Percentiles rank a stretch among this genome's conserved stretches.
Conservation (phyloP, 306 rosid genomes). For the Hylodesmum podocarpum region DNA sequence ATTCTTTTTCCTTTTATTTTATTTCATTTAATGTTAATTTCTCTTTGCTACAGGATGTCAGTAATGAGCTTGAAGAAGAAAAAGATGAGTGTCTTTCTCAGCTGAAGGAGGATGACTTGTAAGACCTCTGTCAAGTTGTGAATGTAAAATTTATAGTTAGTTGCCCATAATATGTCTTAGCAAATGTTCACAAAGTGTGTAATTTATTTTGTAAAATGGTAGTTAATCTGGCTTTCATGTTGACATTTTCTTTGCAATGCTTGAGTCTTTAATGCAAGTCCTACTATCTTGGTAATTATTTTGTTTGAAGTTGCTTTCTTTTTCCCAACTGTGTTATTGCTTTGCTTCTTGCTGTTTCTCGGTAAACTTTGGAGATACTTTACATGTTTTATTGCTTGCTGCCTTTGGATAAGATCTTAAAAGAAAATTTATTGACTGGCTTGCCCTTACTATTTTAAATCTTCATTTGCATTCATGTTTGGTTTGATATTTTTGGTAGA, state of each 20-base stretch:
- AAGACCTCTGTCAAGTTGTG: constrained; percentile 43
- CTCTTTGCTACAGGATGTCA: constrained; percentile 85
- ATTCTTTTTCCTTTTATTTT: too few species aligned
- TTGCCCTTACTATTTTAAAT: neutral
- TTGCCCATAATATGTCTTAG: neutral
- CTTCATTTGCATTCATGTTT: neutral
- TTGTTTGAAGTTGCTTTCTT: neutral
- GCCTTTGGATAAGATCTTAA: neutral
- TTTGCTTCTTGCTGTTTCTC: constrained; percentile 4
- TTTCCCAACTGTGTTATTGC: neutral
- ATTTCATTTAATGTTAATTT: too few species aligned
- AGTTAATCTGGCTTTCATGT: neutral
- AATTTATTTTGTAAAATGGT: neutral
- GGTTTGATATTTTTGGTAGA: neutral
- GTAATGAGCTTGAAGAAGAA: constrained; percentile 87
- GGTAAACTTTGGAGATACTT: neutral
- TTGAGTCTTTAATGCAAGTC: neutral
- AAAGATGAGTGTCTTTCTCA: constrained; percentile 83
- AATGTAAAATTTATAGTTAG: neutral
- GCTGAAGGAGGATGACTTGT: constrained; percentile 91
- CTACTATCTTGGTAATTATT: neutral
- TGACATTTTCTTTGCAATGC: constrained; percentile 1
- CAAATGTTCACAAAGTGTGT: neutral
- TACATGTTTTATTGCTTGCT: neutral
- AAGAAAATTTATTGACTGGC: neutral